A percentile compares a stretch with the other conserved stretches of the same genome.
Evolutionary conservation across 768 basidiomycete genomes (phyloP).

Genomic region (Lactifluus hygrophoroides): DNA sequence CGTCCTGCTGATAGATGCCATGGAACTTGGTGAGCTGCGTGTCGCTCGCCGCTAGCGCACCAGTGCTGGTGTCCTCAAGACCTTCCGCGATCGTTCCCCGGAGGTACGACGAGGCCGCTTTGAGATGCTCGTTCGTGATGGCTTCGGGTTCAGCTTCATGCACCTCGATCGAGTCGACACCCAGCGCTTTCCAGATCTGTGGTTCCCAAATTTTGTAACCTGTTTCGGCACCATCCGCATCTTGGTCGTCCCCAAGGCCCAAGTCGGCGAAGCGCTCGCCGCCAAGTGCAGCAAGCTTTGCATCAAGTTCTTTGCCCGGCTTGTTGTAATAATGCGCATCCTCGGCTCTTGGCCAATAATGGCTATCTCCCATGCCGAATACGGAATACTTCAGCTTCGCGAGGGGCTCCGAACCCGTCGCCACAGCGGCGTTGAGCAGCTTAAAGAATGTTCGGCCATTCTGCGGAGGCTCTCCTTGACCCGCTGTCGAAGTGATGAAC

Average conservation of each 20-base stretch:
- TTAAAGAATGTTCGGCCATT: conserved; percentile 91
- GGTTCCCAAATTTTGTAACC: conserved; percentile 96
- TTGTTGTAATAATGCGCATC: conserved; percentile 98
- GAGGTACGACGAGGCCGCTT: conserved; percentile 88
- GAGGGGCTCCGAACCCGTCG: conserved; percentile 52
- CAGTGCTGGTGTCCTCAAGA: conserved; percentile 75
- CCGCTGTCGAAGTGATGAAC: conserved; percentile 88
- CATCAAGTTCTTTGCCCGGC: conserved; percentile 83
- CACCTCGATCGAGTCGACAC: conserved; percentile 86
- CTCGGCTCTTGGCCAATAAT: conserved; percentile 97
- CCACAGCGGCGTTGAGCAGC: conserved; percentile 58
- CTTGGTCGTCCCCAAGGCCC: conserved; percentile 94
- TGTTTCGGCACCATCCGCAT: conserved; percentile 91
- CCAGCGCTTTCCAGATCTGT: conserved; percentile 84
- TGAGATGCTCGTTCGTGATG: conserved; percentile 99
- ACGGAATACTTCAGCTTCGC: conserved; percentile 68
- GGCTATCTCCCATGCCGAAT: conserved; percentile 95
- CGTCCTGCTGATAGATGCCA: conserved; percentile 96
- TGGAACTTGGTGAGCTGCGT: conserved; percentile 98
- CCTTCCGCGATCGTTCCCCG: conserved; percentile 95
- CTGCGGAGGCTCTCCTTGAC: conserved; percentile 98
- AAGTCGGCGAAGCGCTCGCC: conserved; percentile 64
- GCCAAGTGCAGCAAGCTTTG: conserved; percentile 69
- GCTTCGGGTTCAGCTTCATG: conserved; percentile 93
- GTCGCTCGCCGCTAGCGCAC: conserved; percentile 82